Base-by-base conservation (phyloP, 176 grass and related monocot genomes). In the Tuctoria greenei region DNA sequence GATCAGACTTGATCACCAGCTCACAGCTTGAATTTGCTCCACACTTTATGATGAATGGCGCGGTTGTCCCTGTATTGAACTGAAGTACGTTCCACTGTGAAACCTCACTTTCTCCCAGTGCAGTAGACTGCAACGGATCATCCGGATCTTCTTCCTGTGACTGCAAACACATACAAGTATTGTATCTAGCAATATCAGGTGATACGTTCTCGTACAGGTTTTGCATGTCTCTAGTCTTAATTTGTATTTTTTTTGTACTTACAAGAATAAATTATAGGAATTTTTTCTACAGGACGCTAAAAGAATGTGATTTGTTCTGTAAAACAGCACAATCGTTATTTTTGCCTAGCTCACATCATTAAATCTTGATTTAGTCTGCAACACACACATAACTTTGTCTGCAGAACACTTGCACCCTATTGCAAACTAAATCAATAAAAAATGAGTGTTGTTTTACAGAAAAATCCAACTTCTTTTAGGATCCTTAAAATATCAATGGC, bases 1-100 rank as follows among this genome's bases (percentile, higher is more conserved):
- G 79, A 64, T 98, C 95, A 16, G 91, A 73, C 81, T 98, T 98
- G 60, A 98, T 84, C 54, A 94, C 91, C 72, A 98, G 82, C 36
- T 98, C 95, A 16, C 81, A 86, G 76, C 67, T 94, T 0, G 95
- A 98, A 76, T 98, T 98, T 35, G 89, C 91, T 75, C 95, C 95
- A 10, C 95, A 95, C 84, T 98, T 98, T 83, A 98, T 85, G 79
- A 94, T 98, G 87, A 95, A 98, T 40, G 95, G 89, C 10, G 87
- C 74, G 16, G 95, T 92, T 24, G 87, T 90, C 52, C 95, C 95
- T 6, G 89, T 98, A 79, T 98, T 98, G 61, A 98, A 98, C 76
- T 98, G 95, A 54, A 98, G 72, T 10, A 95, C 91, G 4, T 98
- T 98, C 95, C 95, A 92, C 47, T 98, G 95, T 49, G 95, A 90